Conservation (phyloP, 2,329 filamentous ascomycete species). For the Graphilbum fragrans region DNA sequence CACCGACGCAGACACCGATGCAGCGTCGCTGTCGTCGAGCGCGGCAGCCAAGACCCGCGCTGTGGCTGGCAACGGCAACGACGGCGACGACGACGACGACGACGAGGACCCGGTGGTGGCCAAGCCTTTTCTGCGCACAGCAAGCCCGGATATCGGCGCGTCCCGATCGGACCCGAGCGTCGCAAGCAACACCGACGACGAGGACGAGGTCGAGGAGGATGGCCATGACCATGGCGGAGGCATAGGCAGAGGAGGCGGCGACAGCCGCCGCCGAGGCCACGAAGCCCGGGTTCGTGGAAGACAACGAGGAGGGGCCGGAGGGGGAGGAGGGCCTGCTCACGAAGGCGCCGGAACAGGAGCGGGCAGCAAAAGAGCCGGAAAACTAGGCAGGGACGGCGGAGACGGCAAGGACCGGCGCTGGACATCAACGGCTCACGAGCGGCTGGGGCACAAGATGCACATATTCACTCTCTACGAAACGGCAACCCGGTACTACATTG, state of each 20-base stretch:
- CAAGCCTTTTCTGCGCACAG: conserved; percentile 42
- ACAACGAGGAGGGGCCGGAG: too few species aligned
- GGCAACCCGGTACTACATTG: conserved; percentile 82
- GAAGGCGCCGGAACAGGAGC: conserved; percentile 2
- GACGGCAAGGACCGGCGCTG: conserved; percentile 12
- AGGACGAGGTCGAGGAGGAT: conserved; percentile 15
- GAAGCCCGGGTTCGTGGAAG: too few species aligned
- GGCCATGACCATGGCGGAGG: conserved; percentile 18
- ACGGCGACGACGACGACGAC: conserved; percentile 33
- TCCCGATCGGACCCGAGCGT: conserved; percentile 13
- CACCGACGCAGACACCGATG: conserved; percentile 8
- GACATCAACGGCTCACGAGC: conserved; percentile 12
- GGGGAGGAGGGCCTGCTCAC: too few species aligned
- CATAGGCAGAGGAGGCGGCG: neutral
- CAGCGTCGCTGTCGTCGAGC: neutral
- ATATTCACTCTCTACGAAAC: conserved; percentile 98
- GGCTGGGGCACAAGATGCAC: conserved; percentile 61
- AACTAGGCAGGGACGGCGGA: conserved; percentile 12
- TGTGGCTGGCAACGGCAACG: conserved; percentile 12
- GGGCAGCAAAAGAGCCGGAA: neutral
- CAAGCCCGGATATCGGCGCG: conserved; percentile 32
- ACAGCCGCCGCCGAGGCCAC: neutral
- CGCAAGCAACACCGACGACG: conserved; percentile 7
- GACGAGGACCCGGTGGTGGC: conserved; percentile 47
- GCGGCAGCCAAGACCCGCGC: neutral